phyloP scores from a whole-genome alignment of 2,329 filamentous ascomycete genomes.

The Penicillium sp. region DNA sequence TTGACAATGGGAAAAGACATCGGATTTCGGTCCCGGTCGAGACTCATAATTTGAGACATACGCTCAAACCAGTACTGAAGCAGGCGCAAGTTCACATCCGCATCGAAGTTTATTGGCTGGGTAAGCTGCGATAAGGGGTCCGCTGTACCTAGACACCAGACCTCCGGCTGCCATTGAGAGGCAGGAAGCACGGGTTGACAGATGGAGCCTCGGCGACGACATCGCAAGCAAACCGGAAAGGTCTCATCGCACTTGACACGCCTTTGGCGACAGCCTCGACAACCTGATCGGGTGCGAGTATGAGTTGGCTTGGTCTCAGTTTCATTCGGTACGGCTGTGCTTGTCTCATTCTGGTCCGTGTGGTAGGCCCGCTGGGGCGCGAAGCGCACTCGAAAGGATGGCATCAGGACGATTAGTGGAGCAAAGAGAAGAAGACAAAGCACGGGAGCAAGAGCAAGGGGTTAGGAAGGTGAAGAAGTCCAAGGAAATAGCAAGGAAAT shows the following conservation, averaged over 20 bases:
- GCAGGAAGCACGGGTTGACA: not conserved
- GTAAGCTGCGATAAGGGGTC: not conserved
- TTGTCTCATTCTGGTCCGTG: not conserved
- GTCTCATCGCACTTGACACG: not conserved
- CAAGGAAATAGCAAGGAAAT: too few species aligned
- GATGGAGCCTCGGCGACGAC: not conserved
- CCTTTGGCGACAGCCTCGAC: not conserved
- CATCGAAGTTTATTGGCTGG: not conserved
- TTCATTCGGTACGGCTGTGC: not conserved
- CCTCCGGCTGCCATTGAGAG: not conserved
- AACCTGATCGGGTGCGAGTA: not conserved
- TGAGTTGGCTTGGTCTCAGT: not conserved
- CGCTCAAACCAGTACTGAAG: constrained; percentile 16
- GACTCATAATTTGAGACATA: constrained; percentile 7
- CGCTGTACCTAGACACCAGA: not conserved
- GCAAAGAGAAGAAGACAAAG: too few species aligned
- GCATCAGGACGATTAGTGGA: not conserved
- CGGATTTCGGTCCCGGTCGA: constrained; percentile 13
- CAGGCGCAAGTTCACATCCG: not conserved
- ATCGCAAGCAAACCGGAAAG: not conserved
- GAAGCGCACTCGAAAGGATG: not conserved
- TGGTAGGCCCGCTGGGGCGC: not conserved
- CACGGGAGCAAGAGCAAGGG: too few species aligned
- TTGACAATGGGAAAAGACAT: constrained; percentile 9
- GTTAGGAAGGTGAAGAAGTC: too few species aligned